Percentiles rank a stretch among this genome's conserved stretches.
phyloP scores from a whole-genome alignment of 768 basidiomycete genomes.

The Leucosporidium creatinivorum region DNA sequence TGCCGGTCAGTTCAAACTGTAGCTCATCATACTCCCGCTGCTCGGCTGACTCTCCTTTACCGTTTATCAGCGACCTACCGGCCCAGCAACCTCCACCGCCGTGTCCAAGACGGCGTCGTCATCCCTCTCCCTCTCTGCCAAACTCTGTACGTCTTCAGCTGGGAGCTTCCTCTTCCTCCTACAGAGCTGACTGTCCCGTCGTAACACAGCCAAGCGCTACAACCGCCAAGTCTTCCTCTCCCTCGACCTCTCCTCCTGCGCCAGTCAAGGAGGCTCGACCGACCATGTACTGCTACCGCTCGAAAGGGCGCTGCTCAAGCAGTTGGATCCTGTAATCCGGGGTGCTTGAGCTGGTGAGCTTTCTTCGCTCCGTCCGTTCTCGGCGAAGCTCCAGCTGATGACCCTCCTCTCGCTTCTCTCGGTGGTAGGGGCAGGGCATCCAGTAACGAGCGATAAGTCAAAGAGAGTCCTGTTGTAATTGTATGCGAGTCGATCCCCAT shows the following conservation, averaged over 20 bases:
- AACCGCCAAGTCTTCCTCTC: slow-evolving; percentile 27
- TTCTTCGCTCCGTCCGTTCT: too few species aligned
- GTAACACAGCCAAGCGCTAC: slow-evolving; percentile 24
- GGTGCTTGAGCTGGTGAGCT: not conserved
- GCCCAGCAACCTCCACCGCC: slow-evolving; percentile 3
- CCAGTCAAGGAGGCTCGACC: not conserved
- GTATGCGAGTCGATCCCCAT: too few species aligned
- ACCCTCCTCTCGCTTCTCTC: too few species aligned
- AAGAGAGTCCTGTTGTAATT: too few species aligned
- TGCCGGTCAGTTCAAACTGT: slow-evolving; percentile 10
- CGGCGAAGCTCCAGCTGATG: too few species aligned
- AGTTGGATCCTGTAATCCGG: slow-evolving; percentile 2
- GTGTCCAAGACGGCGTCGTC: slow-evolving; percentile 1
- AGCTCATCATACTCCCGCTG: too few species aligned
- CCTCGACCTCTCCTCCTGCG: slow-evolving; percentile 24
- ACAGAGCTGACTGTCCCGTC: too few species aligned
- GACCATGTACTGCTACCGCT: slow-evolving; percentile 5
- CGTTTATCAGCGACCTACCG: not conserved
- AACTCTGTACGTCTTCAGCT: slow-evolving; percentile 6
- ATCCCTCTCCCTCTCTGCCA: slow-evolving; percentile 11
- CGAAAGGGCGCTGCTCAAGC: slow-evolving; percentile 11
- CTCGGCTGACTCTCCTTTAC: not conserved
- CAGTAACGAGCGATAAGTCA: too few species aligned
- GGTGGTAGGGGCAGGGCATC: too few species aligned
- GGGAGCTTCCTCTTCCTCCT: too few species aligned